These are phyloP conservation scores for Coleophoma cylindrospora DNA, from an alignment of 2,329 filamentous ascomycete species.

Conservation along the genomic window DNA sequence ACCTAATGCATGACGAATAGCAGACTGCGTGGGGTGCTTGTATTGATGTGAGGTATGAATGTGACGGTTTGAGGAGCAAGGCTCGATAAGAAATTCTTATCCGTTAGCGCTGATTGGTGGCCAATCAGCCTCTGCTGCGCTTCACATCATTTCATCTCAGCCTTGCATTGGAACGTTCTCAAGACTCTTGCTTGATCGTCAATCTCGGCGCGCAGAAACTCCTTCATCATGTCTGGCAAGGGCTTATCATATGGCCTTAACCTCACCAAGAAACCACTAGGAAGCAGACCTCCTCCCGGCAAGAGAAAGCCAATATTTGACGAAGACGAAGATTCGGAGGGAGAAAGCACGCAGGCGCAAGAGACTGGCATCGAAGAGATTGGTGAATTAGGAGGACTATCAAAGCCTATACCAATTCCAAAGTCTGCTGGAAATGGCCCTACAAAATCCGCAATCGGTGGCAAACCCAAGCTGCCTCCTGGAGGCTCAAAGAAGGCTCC, in stretches of 20 bases:
- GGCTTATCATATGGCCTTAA: slow-evolving; percentile 54
- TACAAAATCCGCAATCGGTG: slow-evolving; percentile 23
- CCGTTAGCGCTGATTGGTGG: neutral
- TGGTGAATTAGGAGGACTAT: slow-evolving; percentile 52
- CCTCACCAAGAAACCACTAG: slow-evolving; percentile 48
- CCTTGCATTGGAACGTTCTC: too few relatives aligned
- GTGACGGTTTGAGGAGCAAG: neutral
- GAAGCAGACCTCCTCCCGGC: slow-evolving; percentile 40
- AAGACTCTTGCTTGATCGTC: neutral
- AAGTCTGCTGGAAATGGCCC: slow-evolving; percentile 25
- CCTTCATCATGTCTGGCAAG: slow-evolving; percentile 22
- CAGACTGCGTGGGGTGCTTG: neutral
- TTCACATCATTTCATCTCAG: too few relatives aligned
- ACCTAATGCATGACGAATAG: too few relatives aligned
- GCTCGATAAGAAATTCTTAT: slow-evolving; percentile 1
- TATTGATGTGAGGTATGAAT: too few relatives aligned
- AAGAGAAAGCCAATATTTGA: slow-evolving; percentile 55
- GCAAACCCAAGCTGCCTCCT: slow-evolving; percentile 15
- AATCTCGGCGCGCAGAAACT: neutral
- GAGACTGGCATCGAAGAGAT: slow-evolving; percentile 48
- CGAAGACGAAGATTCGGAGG: slow-evolving; percentile 51
- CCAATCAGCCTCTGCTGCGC: neutral
- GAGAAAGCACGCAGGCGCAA: slow-evolving; percentile 33
- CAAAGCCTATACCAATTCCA: slow-evolving; percentile 25
- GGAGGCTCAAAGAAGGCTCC: slow-evolving; percentile 37